Evolutionary conservation across 2,329 filamentous ascomycete species (phyloP).

Genomic region (Lojkania enalia): DNA sequence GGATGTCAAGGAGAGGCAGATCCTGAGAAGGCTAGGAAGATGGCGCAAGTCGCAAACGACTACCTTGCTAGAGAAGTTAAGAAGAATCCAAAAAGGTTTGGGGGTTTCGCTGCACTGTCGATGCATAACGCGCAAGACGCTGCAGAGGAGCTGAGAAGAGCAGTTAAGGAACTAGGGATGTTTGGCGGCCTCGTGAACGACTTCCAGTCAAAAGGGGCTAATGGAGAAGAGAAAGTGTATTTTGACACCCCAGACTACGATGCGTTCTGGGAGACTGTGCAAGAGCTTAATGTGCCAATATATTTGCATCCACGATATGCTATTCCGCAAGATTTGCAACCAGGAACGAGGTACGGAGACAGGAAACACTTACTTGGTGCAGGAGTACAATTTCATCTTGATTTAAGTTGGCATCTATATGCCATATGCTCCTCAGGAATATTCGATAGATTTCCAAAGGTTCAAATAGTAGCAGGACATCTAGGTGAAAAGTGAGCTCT

Average conservation of each 20-base stretch:
- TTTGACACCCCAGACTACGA: constrained; percentile 39
- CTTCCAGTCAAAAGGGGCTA: constrained; percentile 33
- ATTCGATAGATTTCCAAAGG: constrained; percentile 47
- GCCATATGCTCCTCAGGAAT: constrained; percentile 50
- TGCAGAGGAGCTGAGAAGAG: constrained; percentile 32
- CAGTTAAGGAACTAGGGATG: constrained; percentile 56
- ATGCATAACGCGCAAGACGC: constrained; percentile 41
- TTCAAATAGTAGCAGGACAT: constrained; percentile 51
- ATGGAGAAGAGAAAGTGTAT: constrained; percentile 36
- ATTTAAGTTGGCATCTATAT: constrained; percentile 53
- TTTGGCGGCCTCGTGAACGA: constrained; percentile 60
- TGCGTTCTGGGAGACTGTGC: constrained; percentile 35
- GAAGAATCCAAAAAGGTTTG: constrained; percentile 33
- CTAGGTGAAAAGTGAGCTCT: constrained; percentile 45
- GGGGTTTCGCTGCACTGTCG: constrained; percentile 33
- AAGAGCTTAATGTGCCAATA: constrained; percentile 38
- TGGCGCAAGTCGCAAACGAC: constrained; percentile 32
- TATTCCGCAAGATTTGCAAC: constrained; percentile 27
- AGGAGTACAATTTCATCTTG: constrained; percentile 46
- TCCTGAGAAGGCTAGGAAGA: constrained; percentile 26
- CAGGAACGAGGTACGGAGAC: constrained; percentile 33
- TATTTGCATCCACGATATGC: constrained; percentile 41
- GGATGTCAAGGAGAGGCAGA: constrained; percentile 30
- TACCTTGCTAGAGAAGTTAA: constrained; percentile 29
- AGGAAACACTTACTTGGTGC: constrained; percentile 34